Base-by-base conservation (phyloP, 2,329 filamentous ascomycete species). In the Teratosphaeria pseudoeucalypti region DNA sequence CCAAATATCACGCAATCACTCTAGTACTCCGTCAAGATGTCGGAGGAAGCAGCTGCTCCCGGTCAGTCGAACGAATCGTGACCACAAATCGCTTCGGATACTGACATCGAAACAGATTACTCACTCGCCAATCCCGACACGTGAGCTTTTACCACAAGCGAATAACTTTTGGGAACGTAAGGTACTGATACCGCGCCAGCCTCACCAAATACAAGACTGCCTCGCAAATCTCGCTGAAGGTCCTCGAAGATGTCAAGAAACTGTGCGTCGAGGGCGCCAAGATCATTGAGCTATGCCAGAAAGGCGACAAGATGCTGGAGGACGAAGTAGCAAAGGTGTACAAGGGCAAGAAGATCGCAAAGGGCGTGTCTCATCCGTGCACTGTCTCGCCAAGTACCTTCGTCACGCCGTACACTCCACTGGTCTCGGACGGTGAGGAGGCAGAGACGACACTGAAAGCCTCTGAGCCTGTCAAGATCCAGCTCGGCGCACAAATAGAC, bases 171-270 rank as follows among this genome's bases (percentile, higher is more conserved):
- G 6, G 92, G 14, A 16, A 95, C 80, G 84, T 23, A 23, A 23
- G 23, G 23, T 89, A 68, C 85, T 96, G 76, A 89, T 86, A 77
- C 94, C 63, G 19, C 16, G 89, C 95, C 76, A 96, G 91, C 71
- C 84, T 99, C 70, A 97, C 94, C 79, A 99, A 97, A 83, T 97
- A 97, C 84, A 97, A 96, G 86, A 92, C 89, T 66, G 94, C 94
- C 60, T 92, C 89, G 64, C 83, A 89, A 75, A 97, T 99, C 78
- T 94, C 92, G 57, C 90, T 96, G 76, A 96, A 92, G 81, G 92
- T 95, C 68, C 85, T 99, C 68, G 90, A 91, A 70, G 87, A 88
- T 68, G 92, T 99, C 66, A 60, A 52, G 47, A 58, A 59, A 27
- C 53, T 59, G 80, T 83, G 90, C 74, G 82, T 89, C 62, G 88